Percentiles rank a stretch among this genome's conserved stretches.
These are phyloP conservation scores for Irpex sp. DNA, from an alignment of 1,284 basidiomycete genomes.

Conservation along the genomic window DNA sequence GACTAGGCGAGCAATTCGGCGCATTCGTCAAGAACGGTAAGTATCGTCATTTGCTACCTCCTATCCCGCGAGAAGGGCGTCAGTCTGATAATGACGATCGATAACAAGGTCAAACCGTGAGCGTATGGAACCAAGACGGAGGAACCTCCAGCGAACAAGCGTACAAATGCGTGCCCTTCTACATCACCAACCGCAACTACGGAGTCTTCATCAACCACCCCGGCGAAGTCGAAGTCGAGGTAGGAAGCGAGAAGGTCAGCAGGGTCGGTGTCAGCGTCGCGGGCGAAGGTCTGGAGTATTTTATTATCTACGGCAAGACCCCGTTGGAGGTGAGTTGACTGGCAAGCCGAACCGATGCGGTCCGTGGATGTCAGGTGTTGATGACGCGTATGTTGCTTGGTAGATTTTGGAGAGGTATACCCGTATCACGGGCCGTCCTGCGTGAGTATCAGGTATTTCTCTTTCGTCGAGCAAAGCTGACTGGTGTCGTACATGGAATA, in stretches of 20 bases:
- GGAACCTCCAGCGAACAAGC: slow-evolving; percentile 69
- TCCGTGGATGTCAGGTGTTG: background rate
- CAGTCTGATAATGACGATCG: background rate
- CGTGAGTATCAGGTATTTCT: slow-evolving; percentile 31
- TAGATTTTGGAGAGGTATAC: slow-evolving; percentile 60
- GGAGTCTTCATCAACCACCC: slow-evolving; percentile 74
- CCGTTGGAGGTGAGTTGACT: slow-evolving; percentile 46
- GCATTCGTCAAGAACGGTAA: slow-evolving; percentile 71
- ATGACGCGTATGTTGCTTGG: background rate
- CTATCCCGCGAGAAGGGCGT: background rate
- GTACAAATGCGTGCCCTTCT: slow-evolving; percentile 73
- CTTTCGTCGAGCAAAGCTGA: background rate
- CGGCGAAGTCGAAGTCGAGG: slow-evolving; percentile 72
- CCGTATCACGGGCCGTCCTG: slow-evolving; percentile 59
- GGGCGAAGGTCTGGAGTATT: slow-evolving; percentile 60
- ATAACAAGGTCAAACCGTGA: slow-evolving; percentile 48
- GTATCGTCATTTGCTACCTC: background rate
- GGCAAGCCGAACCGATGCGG: background rate
- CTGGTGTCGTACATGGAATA: slow-evolving; percentile 1
- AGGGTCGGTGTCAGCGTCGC: slow-evolving; percentile 65
- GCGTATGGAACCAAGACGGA: slow-evolving; percentile 69
- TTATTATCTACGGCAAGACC: slow-evolving; percentile 61
- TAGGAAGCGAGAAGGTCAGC: slow-evolving; percentile 70
- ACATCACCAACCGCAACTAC: slow-evolving; percentile 64
- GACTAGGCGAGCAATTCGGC: slow-evolving; percentile 69